phyloP scores from a whole-genome alignment of 2,329 filamentous ascomycete species.

The Paramyrothecium roridum region DNA sequence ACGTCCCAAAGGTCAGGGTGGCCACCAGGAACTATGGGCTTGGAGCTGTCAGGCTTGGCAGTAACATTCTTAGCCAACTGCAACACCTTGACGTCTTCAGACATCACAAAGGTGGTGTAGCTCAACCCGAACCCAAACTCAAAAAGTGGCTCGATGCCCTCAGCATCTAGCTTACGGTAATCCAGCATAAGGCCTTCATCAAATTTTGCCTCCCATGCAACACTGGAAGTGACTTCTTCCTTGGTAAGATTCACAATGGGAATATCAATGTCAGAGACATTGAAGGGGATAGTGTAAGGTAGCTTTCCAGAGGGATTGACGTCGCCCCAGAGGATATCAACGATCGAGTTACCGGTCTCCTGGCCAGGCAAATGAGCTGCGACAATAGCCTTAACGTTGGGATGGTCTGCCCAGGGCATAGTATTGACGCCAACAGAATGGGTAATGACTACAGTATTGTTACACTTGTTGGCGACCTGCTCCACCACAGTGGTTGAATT shows the following conservation, averaged over 20 bases:
- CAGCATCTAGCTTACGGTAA: conserved; percentile 51
- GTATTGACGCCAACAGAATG: conserved; percentile 65
- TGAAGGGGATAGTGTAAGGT: too few relatives aligned
- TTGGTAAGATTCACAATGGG: conserved; percentile 20
- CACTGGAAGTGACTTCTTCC: conserved; percentile 46
- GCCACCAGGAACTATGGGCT: background rate
- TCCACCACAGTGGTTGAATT: conserved; percentile 58
- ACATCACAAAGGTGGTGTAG: conserved; percentile 52
- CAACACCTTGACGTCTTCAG: conserved; percentile 26
- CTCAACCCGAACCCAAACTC: conserved; percentile 56
- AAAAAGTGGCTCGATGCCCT: conserved; percentile 45
- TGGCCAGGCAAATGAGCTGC: conserved; percentile 70
- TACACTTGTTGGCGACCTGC: conserved; percentile 40
- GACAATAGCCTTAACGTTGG: conserved; percentile 57
- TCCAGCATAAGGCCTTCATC: conserved; percentile 49
- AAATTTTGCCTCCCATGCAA: conserved; percentile 49
- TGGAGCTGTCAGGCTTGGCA: background rate
- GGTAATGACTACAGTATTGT: conserved; percentile 56
- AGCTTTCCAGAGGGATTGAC: too few relatives aligned
- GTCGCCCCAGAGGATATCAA: too few relatives aligned
- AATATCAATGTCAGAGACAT: too few relatives aligned
- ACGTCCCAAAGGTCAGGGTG: conserved; percentile 37
- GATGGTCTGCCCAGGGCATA: conserved; percentile 43
- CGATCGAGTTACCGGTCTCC: conserved; percentile 29
- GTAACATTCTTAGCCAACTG: background rate